Evolutionary conservation across 2,329 filamentous ascomycete genomes (phyloP).

Genomic region (Colletotrichum destructivum): DNA sequence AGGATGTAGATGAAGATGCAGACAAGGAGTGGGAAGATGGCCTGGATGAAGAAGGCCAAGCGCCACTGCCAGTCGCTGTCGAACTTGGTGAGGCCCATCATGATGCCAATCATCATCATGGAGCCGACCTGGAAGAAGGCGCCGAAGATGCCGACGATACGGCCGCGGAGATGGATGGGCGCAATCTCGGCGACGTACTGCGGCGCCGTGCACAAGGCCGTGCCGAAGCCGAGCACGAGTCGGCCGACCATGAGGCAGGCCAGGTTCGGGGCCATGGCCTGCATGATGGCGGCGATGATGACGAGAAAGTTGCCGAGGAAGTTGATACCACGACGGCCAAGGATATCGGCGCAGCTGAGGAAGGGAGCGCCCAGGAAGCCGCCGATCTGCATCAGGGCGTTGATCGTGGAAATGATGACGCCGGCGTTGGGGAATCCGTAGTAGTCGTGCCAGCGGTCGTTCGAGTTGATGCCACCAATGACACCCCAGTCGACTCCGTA

Average conservation of each 20-base stretch:
- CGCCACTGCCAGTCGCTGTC: slow-evolving; percentile 56
- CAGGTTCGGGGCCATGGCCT: slow-evolving; percentile 55
- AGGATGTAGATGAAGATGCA: slow-evolving; percentile 50
- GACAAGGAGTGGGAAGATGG: slow-evolving; percentile 56
- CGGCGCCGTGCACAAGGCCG: slow-evolving; percentile 47
- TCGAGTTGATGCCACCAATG: slow-evolving; percentile 62
- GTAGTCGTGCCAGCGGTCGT: slow-evolving; percentile 59
- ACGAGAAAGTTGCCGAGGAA: slow-evolving; percentile 62
- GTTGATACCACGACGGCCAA: slow-evolving; percentile 66
- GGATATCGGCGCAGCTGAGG: slow-evolving; percentile 64
- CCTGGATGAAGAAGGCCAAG: slow-evolving; percentile 60
- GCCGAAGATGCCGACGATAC: slow-evolving; percentile 63
- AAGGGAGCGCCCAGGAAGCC: slow-evolving; percentile 64
- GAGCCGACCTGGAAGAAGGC: slow-evolving; percentile 63
- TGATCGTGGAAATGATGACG: slow-evolving; percentile 58
- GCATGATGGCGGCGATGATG: slow-evolving; percentile 59
- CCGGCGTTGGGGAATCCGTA: slow-evolving; percentile 60
- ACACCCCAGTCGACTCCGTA: slow-evolving; percentile 66
- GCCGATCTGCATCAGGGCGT: slow-evolving; percentile 64
- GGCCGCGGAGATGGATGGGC: slow-evolving; percentile 54
- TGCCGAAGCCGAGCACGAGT: slow-evolving; percentile 70
- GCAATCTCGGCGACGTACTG: slow-evolving; percentile 51
- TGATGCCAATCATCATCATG: slow-evolving; percentile 58
- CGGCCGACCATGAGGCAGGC: slow-evolving; percentile 64
- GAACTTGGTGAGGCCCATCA: slow-evolving; percentile 58